phyloP scores from a whole-genome alignment of 1,284 basidiomycete genomes.

The Cryptococcus hybrid region DNA sequence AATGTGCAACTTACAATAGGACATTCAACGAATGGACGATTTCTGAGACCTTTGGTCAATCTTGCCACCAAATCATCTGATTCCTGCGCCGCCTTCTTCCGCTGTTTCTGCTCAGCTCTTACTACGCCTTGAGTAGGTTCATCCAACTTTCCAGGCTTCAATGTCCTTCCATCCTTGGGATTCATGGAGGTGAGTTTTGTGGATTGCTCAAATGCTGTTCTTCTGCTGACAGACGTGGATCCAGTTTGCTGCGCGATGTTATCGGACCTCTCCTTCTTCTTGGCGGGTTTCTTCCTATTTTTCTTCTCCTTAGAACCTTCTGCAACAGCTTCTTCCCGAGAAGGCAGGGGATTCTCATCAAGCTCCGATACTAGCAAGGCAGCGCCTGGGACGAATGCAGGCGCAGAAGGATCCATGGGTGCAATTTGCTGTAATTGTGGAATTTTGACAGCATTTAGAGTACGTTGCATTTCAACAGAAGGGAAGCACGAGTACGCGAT shows the following conservation, averaged over 20 bases:
- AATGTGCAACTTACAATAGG: slow-evolving; percentile 38
- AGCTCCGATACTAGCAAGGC: slow-evolving; percentile 8
- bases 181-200: slow-evolving; percentile 20
- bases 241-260: slow-evolving; percentile 8
- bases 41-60: slow-evolving; percentile 40
- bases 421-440: slow-evolving; percentile 8
- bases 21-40: slow-evolving; percentile 46
- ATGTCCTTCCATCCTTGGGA: slow-evolving; percentile 1
- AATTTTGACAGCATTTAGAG: slow-evolving; percentile 2
- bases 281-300: slow-evolving; percentile 3
- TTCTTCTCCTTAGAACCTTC: neutral
- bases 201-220: slow-evolving; percentile 39
- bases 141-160: slow-evolving; percentile 3
- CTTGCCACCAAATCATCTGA: slow-evolving; percentile 47
- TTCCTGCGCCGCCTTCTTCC: slow-evolving; percentile 17
- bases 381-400: slow-evolving; percentile 12
- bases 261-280: neutral
- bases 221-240: slow-evolving; percentile 3
- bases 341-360: neutral
- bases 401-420: slow-evolving; percentile 9
- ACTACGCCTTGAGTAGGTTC: slow-evolving; percentile 2
- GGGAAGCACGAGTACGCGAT: too few species aligned
- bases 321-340: neutral
- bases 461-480: neutral
- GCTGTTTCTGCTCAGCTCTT: slow-evolving; percentile 14